phyloP scores from a whole-genome alignment of 768 basidiomycete species.

The Suillus occidentalis region DNA sequence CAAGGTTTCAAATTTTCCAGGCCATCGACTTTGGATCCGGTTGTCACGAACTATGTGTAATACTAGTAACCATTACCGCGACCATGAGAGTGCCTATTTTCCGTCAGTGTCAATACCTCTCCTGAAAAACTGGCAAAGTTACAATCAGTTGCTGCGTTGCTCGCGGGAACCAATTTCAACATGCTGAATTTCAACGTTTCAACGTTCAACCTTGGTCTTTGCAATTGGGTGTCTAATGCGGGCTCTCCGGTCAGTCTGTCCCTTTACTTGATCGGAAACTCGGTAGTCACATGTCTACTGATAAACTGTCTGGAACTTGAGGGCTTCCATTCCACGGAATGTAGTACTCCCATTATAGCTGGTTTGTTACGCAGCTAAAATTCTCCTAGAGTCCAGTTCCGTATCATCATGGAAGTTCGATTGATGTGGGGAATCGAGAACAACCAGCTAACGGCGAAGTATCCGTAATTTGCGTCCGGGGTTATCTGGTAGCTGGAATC shows the following conservation, averaged over 20 bases:
- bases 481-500: slow-evolving; percentile 52
- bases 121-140: slow-evolving; percentile 31
- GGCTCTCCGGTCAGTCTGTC: slow-evolving; percentile 37
- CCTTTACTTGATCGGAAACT: not conserved
- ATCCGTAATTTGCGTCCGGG: slow-evolving; percentile 73
- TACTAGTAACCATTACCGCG: slow-evolving; percentile 55
- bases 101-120: slow-evolving; percentile 4
- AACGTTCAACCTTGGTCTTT: slow-evolving; percentile 57
- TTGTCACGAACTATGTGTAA: slow-evolving; percentile 52
- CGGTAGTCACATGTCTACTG: slow-evolving; percentile 34
- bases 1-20: slow-evolving; percentile 79
- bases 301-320: slow-evolving; percentile 75
- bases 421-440: slow-evolving; percentile 49
- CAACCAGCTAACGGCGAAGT: slow-evolving; percentile 65
- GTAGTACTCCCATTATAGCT: slow-evolving; percentile 7
- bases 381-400: slow-evolving; percentile 36
- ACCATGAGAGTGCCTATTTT: slow-evolving; percentile 40
- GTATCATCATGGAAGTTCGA: slow-evolving; percentile 78
- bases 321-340: slow-evolving; percentile 76
- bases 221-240: slow-evolving; percentile 82
- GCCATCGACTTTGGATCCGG: slow-evolving; percentile 64
- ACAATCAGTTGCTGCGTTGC: slow-evolving; percentile 52
- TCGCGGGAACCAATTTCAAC: slow-evolving; percentile 73
- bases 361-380: not conserved
- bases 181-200: too few species aligned